Evolutionary conservation across 2,329 filamentous ascomycete genomes (phyloP).

Genomic region (Colletotrichum sansevieriae): DNA sequence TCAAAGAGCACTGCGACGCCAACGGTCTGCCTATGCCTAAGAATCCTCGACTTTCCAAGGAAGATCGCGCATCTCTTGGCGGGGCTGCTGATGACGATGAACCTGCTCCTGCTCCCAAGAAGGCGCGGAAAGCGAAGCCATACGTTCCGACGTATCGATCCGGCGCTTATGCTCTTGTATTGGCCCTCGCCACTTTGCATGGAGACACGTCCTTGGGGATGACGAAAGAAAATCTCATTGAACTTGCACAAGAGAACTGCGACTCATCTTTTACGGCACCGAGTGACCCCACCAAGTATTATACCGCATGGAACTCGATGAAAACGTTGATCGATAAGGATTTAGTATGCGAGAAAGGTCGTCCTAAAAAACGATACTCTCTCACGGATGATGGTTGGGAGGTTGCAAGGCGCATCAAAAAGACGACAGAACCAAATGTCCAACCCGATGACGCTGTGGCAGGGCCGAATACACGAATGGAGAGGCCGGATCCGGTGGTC

Average conservation of each 20-base stretch:
- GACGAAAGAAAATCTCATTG: constrained; percentile 77
- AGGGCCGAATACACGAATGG: constrained; percentile 35
- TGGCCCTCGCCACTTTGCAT: constrained; percentile 73
- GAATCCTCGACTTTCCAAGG: constrained; percentile 58
- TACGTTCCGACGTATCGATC: constrained; percentile 82
- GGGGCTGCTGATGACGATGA: constrained; percentile 54
- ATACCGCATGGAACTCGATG: constrained; percentile 88
- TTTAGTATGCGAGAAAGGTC: constrained; percentile 77
- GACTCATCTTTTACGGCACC: constrained; percentile 80
- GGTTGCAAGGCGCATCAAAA: constrained; percentile 74
- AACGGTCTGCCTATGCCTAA: constrained; percentile 78
- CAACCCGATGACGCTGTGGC: constrained; percentile 30
- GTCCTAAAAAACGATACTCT: constrained; percentile 75
- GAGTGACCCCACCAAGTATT: constrained; percentile 75
- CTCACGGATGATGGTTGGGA: constrained; percentile 86
- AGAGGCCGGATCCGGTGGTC: constrained; percentile 17
- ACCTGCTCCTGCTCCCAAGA: constrained; percentile 65
- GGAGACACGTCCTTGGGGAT: constrained; percentile 69
- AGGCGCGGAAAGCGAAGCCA: constrained; percentile 68
- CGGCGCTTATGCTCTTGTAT: constrained; percentile 78
- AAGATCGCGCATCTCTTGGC: constrained; percentile 47
- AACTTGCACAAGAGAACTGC: constrained; percentile 77
- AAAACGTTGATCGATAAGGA: constrained; percentile 81
- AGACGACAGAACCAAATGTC: constrained; percentile 53
- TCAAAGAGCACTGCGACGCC: constrained; percentile 72